Evolutionary conservation across 768 basidiomycete species (phyloP), one percentile per base, ranked within the genome.

Genomic region (Mycena alexandri): DNA sequence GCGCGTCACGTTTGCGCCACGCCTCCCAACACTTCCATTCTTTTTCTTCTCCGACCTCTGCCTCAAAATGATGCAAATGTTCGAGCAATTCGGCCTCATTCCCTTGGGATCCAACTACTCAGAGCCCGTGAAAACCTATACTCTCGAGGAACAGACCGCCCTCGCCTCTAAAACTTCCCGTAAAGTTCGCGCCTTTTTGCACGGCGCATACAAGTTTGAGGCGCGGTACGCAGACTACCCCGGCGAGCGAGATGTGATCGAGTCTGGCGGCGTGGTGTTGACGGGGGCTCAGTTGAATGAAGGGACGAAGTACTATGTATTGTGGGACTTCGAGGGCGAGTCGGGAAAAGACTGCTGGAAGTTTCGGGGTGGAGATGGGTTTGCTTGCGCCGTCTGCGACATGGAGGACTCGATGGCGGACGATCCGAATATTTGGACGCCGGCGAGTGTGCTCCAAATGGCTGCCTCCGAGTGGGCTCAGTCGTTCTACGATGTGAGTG

Each of bases 401-500:
- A 67, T 67, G 65, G 65, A 67, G 41, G 65, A 67, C 13, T 60
- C 52, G 14, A 67, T 67, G 65, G 65, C 59, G 21, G 53, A 50
- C 29, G 53, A 67, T 67, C 65, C 43, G 17, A 67, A 60, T 17
- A 50, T 61, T 11, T 44, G 65, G 42, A 33, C 50, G 52, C 65
- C 53, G 17, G 53, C 52, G 14, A 61, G 36, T 36, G n/a, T 67
- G 21, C 46, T 67, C 53, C 58, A 67, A 29, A 67, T 67, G 65
- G 65, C 59, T 4, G 43, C 51, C 10, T 55, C 65, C 13, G 14
- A 38, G 12, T 67, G 59, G 65, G 59, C 34, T 5, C 65, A 61
- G 52, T 42, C 55, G 16, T 61, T 67, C 21, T 67, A 61, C 14
- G 65, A 67, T 61, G 65, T 53, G 25, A 51, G 64, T 50, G 3